These are phyloP conservation scores for Verbascum thapsus DNA, from an alignment of 257 asterid species.

Conservation along the genomic window DNA sequence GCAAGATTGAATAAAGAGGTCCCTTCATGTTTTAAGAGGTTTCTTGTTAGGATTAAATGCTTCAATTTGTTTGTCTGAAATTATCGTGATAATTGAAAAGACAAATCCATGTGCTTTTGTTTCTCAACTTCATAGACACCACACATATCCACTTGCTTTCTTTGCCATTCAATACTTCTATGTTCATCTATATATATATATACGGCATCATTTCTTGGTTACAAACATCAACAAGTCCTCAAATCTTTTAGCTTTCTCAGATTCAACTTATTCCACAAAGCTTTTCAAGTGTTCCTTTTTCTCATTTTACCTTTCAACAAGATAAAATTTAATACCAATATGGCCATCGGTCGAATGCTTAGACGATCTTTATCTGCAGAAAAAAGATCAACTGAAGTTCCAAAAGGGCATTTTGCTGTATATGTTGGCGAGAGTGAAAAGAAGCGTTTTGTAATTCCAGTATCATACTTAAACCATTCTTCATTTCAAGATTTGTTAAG, in stretches of 20 bases:
- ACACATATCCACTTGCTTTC: background rate
- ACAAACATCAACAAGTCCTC: constrained; percentile 9
- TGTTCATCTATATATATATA: too few relatives aligned
- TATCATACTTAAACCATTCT: constrained; percentile 32
- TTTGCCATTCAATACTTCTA: too few relatives aligned
- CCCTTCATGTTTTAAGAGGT: too few relatives aligned
- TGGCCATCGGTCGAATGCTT: constrained; percentile 42
- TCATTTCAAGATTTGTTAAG: constrained; percentile 26
- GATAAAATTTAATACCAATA: background rate
- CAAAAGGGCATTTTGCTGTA: constrained; percentile 25
- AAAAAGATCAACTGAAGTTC: constrained; percentile 17
- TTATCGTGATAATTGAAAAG: background rate
- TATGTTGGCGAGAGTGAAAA: constrained; percentile 21
- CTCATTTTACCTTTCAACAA: too few relatives aligned
- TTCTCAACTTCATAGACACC: background rate
- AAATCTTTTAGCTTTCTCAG: background rate
- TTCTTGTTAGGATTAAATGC: too few relatives aligned
- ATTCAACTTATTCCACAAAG: background rate
- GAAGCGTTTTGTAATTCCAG: constrained; percentile 20
- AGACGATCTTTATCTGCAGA: constrained; percentile 29
- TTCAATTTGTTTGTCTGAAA: too few relatives aligned
- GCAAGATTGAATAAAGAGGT: too few relatives aligned
- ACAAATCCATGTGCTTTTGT: constrained; percentile 19
- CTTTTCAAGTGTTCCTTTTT: too few relatives aligned
- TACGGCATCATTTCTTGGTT: too few relatives aligned